Base-by-base conservation (phyloP, 331 rosid species). In the Cydonia oblonga region DNA sequence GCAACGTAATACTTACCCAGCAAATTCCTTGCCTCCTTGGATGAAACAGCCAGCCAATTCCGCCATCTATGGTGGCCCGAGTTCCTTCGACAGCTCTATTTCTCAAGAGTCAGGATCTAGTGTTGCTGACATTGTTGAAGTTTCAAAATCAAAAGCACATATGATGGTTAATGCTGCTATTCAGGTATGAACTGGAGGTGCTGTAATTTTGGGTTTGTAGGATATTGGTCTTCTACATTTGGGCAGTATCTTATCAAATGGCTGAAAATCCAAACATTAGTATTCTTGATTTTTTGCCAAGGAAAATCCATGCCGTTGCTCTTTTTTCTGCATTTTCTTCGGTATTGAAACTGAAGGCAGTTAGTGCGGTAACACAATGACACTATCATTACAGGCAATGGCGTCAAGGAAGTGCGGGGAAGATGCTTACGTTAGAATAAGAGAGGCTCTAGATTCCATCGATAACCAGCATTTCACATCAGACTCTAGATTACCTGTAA, bases 131-230 rank as follows among this genome's bases (percentile, higher is more conserved):
- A 89, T 87, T 81, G 85, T 87, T 38, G 68, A 80, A 58, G 91
- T 83, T 56, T 91, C 89, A 44, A 87, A 79, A 73, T 61, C 72
- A 54, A 86, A 83, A 79, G 92, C 92, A 33, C 87, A 83, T 62
- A 73, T 80, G 57, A 86, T 89, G 92, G 89, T 91, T 68, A 87
- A 79, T 76, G 86, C 90, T 61, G 97, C 96, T 68, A 75, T 86
- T 83, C 87, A 89, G 97, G 96, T 91, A 38, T 38, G 14, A 86
- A 6, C 51, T 26, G 29, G 49, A 60, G 19, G 29, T 19, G 44
- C 28, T 64, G 16, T 44, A 49, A 59, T 24, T 46, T 52, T 49
- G 68, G 35, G 52, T 23, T 64, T 49, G 38, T 52, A 66, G 22
- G 30, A 42, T 22, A 35, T 13, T 26, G 72, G 32, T 40, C n/a